Base-by-base conservation (phyloP, 352 stramenopile genomes). In the Plasmopara viticola region DNA sequence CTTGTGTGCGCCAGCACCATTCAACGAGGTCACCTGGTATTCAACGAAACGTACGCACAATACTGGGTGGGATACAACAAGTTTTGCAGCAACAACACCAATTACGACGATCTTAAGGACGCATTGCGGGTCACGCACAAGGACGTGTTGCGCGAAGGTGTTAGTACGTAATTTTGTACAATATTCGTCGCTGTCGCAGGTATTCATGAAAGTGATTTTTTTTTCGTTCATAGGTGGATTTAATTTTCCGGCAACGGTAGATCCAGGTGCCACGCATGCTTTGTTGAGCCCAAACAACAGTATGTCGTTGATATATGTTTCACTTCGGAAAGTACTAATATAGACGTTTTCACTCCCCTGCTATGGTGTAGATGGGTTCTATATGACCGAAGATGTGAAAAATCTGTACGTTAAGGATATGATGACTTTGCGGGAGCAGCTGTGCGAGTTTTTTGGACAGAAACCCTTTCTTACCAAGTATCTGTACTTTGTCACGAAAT, bases 11-110 rank as follows among this genome's bases (percentile, higher is more conserved):
- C 82, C 33, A 89, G 77, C 60, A 92, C 74, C 44, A 79, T 92
- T 45, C 79, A 90, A 64, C 77, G 82, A 47, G 82, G 82, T 25
- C 82, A 92, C 65, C 51, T 92, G 39, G 82, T 92, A 8, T 92
- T 92, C 58, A 92, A 92, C 56, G 82, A 92, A 70, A 88, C 82
- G 35, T 92, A 92, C 66, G 79, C 82, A 44, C 82, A 92, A 63
- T 92, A 92, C 68, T 92, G 82, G 82, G 82, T 92, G 58, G 82
- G 82, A 51, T 92, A 92, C 74, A 92, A 92, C 67, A 92, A 92
- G 64, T 92, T 73, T 56, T 92, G 82, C 64, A 84, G 71, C 48
- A 73, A 58, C 52, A 66, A 86, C 58, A 89, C 75, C 52, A 83
- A 75, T 53, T 88, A 78, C 42, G 64, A 84, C 40, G 69, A 83